Base-by-base conservation (phyloP, 1,284 basidiomycete genomes). In the Tylopilus sp. region DNA sequence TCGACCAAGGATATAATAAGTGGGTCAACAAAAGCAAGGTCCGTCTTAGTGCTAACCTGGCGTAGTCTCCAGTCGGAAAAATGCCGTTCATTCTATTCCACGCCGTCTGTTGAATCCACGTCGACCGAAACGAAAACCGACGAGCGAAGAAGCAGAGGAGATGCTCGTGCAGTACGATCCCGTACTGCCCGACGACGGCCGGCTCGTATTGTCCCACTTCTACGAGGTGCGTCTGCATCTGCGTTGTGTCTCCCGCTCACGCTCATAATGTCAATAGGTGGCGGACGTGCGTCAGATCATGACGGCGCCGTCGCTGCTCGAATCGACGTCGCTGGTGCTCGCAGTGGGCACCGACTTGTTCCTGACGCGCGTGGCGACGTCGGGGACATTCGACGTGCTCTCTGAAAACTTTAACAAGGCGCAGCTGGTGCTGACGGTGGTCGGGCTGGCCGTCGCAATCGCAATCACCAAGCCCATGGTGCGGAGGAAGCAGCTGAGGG, bases 331-430 rank as follows among this genome's bases (percentile, higher is more conserved):
- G 0, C 74, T 97, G n/a, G 82, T 98, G 11, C 85, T 98, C 61
- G 85, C 86, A 0, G 85, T 86, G 59, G 94, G 94, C 6, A 77
- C 94, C 15, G 96, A 98, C 71, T 75, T 95, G 57, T 96, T 98
- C 78, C 74, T 84, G 28, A 90, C 90, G 7, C 82, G 92, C 15
- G 80, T 93, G 5, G 82, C 91, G 35, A 94, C 97, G 1, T 93
- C 90, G 4, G 86, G 85, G 25, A 93, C 92, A 25, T 99, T 99
- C 65, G 96, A 99, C 67, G 85, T 96, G n/a, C 80, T 97, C 14
- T 91, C 82, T 66, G 85, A 92, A 71, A 83, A 80, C 65, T 99
- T 99, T 73, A 98, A 98, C 76, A 98, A 98, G 77, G 76, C 77
- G 0, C 96, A 99, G 72, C 78, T 99, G 28, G 81, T 97, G 56